phyloP scores from a whole-genome alignment of 805 yeast genomes.

The Saitoella complicata region DNA sequence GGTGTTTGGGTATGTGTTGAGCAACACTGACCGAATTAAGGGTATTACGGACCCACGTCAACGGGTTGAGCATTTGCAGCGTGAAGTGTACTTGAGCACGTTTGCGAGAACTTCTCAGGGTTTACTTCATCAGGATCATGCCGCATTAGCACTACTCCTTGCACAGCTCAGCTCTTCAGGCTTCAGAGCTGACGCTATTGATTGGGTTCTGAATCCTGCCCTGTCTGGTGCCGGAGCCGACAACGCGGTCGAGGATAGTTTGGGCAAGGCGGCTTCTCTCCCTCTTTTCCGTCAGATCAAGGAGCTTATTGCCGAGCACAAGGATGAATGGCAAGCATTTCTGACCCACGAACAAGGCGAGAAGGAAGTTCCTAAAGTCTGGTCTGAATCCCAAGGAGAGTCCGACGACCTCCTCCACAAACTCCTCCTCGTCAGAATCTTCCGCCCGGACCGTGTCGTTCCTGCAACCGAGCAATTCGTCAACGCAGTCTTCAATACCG shows the following conservation, averaged over 20 bases:
- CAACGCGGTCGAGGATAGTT: too few species aligned
- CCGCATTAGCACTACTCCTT: constrained; percentile 26
- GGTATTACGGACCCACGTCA: constrained; percentile 4
- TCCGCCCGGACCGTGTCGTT: constrained; percentile 9
- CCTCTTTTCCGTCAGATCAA: too few species aligned
- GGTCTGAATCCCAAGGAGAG: constrained; percentile 1
- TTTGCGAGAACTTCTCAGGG: constrained; percentile 33
- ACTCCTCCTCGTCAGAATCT: constrained; percentile 7
- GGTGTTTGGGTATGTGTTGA: constrained; percentile 22
- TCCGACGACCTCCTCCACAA: constrained; percentile 5
- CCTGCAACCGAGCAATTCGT: constrained; percentile 3
- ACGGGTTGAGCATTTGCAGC: constrained; percentile 22
- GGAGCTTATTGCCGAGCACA: too few species aligned
- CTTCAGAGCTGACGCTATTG: background rate
- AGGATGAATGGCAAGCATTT: too few species aligned
- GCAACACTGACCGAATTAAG: constrained; percentile 4
- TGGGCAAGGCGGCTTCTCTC: too few species aligned
- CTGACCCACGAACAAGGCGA: too few species aligned
- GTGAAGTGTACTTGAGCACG: constrained; percentile 29
- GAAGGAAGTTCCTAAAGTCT: background rate
- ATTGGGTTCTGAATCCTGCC: background rate
- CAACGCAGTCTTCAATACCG: constrained; percentile 1
- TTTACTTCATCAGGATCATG: constrained; percentile 29
- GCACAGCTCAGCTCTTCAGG: constrained; percentile 2
- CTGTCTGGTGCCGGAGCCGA: background rate